These are phyloP conservation scores for Haplosporangium sp. DNA, from an alignment of 371 early-diverging fungal species.

Conservation along the genomic window DNA sequence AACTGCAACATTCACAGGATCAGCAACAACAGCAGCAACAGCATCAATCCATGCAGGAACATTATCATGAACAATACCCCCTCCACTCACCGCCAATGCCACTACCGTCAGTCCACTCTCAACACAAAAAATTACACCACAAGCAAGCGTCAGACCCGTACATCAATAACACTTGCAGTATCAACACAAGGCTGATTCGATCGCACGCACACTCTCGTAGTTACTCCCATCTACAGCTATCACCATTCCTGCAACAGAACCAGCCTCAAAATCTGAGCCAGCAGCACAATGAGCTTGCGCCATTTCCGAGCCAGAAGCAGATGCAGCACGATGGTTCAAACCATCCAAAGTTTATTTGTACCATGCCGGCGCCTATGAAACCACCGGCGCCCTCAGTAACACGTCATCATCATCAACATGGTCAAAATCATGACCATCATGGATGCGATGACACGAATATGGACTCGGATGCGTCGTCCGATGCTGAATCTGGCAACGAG, in stretches of 20 bases:
- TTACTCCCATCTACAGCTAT: conserved; percentile 14
- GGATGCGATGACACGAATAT: conserved; percentile 4
- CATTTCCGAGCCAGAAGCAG: neutral
- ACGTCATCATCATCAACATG: neutral
- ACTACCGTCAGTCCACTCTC: neutral
- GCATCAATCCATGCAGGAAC: neutral
- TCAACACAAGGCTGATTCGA: neutral
- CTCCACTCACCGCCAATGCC: neutral
- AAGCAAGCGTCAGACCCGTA: conserved; percentile 7
- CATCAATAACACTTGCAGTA: neutral
- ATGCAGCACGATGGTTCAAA: neutral
- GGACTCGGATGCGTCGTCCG: conserved; percentile 23
- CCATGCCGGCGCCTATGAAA: conserved; percentile 17
- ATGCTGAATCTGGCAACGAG: conserved; percentile 17
- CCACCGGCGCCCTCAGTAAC: neutral
- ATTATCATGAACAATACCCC: conserved; percentile 8
- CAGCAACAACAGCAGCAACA: conserved; percentile 9
- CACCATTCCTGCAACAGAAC: conserved; percentile 9
- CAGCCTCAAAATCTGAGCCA: conserved; percentile 2
- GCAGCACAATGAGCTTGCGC: neutral
- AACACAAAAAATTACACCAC: conserved; percentile 6
- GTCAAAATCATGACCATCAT: neutral
- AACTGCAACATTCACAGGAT: conserved; percentile 22
- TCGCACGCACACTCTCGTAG: conserved; percentile 15
- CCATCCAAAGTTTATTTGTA: neutral